Evolutionary conservation across 306 rosid genomes (phyloP), one percentile per base, ranked within the genome.

Genomic region (Sphenostylis stenocarpa): DNA sequence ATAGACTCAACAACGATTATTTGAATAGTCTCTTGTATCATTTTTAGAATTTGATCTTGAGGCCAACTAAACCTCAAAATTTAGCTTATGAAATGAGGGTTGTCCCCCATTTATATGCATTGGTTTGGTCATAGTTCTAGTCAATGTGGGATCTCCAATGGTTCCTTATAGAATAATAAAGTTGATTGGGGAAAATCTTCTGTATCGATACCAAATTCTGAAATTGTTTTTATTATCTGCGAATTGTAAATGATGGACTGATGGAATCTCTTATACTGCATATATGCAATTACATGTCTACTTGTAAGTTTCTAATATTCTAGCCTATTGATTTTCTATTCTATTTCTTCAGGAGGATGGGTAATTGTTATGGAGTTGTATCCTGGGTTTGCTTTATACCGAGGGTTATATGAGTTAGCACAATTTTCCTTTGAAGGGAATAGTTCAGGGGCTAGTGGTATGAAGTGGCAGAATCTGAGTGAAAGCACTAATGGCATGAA

Each of bases 351-450:
- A 93, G 98, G 87, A 75, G 72, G 41, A 23, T 79, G 91, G 94
- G 78, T 88, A 68, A 76, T 88, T 83, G 85, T 65, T 45, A 21
- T 94, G 76, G 90, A 94, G 88, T 69, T 91, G 65, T 91, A 76
- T 82, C 98, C 97, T 13, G 98, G 97, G 58, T 88, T 94, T 75
- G 72, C 97, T 72, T 82, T 94, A 52, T 88, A 80, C 79, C 91
- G 98, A 9, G 97, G 98, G 51, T 48, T 94, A 71, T 90, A 84
- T 34, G 98, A 94, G 82, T 79, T 94, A 33, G 68, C 89, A 8
- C 79, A 86, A 73, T 90, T 41, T 79, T 45, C 96, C 77, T 36
- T 68, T 12, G 55, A 0, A 7, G 91, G 84, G 19, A 55, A 73
- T 63, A 20, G 3, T 45, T 53, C 43, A 65, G 91, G 86, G 62